Evolutionary conservation across 768 basidiomycete genomes (phyloP), one percentile per base, ranked within the genome.

Genomic region (Sporobolomyces pararoseus): DNA sequence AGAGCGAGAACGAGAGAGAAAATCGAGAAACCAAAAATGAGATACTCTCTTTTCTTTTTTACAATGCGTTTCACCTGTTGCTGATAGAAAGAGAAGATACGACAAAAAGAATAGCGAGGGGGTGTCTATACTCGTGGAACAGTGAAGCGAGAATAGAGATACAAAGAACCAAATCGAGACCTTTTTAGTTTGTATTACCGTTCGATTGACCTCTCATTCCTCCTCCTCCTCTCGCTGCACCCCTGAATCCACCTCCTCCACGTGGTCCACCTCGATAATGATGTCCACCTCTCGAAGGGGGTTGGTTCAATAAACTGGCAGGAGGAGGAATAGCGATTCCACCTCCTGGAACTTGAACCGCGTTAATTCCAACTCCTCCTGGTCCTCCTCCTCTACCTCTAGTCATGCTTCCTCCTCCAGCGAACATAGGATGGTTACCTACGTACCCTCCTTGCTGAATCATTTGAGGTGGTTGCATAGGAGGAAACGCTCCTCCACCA

Each of bases 251-350:
- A 9, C 58, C 27, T 39, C 59, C 59, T 49, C 60, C 60, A 7
- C 66, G 14, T 31, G 58, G 35, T 3, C 58, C 6, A 1, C 51
- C 58, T 10, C 66, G n/a, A n/a, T n/a, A n/a, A n/a, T n/a, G n/a
- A n/a, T n/a, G n/a, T n/a, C n/a, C n/a, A n/a, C 27, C 25, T 23
- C 27, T 60, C 14, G 58, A 7, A 25, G n/a, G 16, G 55, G 37
- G 29, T 46, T 61, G 39, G 17, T 42, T 42, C 39, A 42, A 9
- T 42, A 68, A 17, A 25, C 19, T 47, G 4, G 52, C 59, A 10
- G 66, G 66, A 12, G 66, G 66, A 2, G 66, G 66, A 34, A 68
- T 68, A 19, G 29, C 66, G 27, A 68, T 44, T 44, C 65, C 65
- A 4, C 59, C 44, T 32, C 31, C 29, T 23, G 29, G 50, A 29